Percentiles rank a stretch among this genome's conserved stretches.
Evolutionary conservation across 2,329 filamentous ascomycete genomes (phyloP).

Genomic region (Westerdykella sp.): DNA sequence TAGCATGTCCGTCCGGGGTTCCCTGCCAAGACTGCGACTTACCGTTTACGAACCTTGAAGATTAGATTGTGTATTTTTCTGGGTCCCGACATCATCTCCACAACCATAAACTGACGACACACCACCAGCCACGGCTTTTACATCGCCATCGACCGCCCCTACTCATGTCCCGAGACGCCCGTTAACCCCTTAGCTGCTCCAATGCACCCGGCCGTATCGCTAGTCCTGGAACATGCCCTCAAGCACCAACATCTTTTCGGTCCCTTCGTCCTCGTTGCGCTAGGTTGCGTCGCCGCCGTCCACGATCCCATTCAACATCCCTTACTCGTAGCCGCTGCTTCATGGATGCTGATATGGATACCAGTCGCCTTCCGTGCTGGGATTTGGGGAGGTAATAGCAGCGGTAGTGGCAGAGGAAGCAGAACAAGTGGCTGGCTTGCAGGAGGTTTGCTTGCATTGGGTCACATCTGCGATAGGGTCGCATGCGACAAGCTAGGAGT

Average conservation of each 20-base stretch:
- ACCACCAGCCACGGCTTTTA: background rate
- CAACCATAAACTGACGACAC: background rate
- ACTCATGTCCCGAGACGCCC: conserved; percentile 28
- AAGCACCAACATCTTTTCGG: conserved; percentile 28
- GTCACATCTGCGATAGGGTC: conserved; percentile 40
- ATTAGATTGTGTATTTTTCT: no score
- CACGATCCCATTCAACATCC: conserved; percentile 36
- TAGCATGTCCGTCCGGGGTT: no score
- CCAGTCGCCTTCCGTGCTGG: conserved; percentile 30
- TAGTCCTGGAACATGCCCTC: conserved; percentile 27
- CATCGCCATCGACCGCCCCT: background rate
- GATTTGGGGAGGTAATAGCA: conserved; percentile 14
- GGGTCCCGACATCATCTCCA: no score
- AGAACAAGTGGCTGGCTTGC: conserved; percentile 34
- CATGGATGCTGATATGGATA: conserved; percentile 40
- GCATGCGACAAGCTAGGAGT: conserved; percentile 40
- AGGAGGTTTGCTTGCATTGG: conserved; percentile 39
- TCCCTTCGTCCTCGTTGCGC: conserved; percentile 30
- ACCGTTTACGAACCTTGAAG: no score
- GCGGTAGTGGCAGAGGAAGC: conserved; percentile 18
- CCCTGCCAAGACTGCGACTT: no score
- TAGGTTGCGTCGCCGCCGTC: conserved; percentile 30
- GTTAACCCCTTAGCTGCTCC: conserved; percentile 23
- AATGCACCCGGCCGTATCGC: conserved; percentile 34
- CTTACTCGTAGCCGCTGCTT: conserved; percentile 39